Conservation (phyloP, 768 basidiomycete genomes). For the Pleurotus tuber-regium region DNA sequence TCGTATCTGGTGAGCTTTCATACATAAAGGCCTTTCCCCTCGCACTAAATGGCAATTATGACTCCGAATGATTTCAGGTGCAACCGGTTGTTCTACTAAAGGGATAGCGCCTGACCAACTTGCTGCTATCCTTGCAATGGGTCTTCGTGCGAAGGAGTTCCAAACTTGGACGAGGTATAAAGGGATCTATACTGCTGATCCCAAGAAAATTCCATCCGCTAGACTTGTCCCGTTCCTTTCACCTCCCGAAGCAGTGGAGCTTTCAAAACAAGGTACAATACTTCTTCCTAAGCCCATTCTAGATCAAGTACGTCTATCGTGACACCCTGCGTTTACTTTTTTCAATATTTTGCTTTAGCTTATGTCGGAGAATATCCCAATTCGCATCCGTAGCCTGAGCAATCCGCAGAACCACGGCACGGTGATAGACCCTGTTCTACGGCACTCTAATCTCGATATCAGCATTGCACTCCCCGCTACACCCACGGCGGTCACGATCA, state of each 20-base stretch:
- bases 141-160: constrained; percentile 5
- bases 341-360: too few species aligned
- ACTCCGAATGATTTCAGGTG: too few species aligned
- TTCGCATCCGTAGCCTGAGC: constrained; percentile 1
- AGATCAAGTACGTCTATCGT: too few species aligned
- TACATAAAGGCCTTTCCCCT: too few species aligned
- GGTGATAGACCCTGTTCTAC: constrained; percentile 1
- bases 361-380: neutral
- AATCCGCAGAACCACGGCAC: neutral
- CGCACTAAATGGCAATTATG: too few species aligned
- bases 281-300: neutral
- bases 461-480: neutral
- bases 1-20: neutral
- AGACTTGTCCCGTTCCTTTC: constrained; percentile 4
- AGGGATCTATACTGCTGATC: constrained; percentile 7
- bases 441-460: neutral
- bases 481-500: constrained; percentile 5
- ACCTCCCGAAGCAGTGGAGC: neutral
- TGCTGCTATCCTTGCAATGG: neutral
- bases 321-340: too few species aligned
- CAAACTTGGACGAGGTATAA: constrained; percentile 1
- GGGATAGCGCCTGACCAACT: neutral
- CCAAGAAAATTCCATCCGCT: constrained; percentile 4
- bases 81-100: neutral
- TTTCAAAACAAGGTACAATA: neutral